Base-by-base conservation (phyloP, 2,329 filamentous ascomycete species). In the Colletotrichum scovillei region DNA sequence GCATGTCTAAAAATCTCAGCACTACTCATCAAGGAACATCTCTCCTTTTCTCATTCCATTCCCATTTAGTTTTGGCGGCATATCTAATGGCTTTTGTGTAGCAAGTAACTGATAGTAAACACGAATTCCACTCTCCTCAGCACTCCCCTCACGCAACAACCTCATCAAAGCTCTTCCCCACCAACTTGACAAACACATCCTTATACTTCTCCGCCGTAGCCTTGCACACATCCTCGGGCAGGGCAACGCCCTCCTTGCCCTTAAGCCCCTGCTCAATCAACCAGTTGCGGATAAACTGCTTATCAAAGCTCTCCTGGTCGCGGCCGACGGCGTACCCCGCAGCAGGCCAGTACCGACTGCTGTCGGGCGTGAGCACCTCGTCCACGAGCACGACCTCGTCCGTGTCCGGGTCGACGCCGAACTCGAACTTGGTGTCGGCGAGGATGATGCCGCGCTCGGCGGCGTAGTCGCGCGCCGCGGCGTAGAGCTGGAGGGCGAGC, bases 281-380 rank as follows among this genome's bases (percentile, higher is more conserved):
- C 94, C 95, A 98, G 83, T 98, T 92, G 46, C 95, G 87, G 76
- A 98, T 82, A 78, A 89, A 92, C 84, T 95, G 93, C 88, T 98
- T 98, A 81, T 98, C 95, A 77, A 96, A 97, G 83, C 94, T 97
- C 67, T 92, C 89, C 85, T 97, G 95, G 69, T 93, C 88, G 74
- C 87, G 88, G 2, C 95, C 95, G 22, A 93, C 83, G 80, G 91
- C 88, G 80, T 96, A 97, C 58, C 87, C 87, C 56, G 91, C 91
- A 75, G 88, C 90, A 0, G 92, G 92, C 95, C 96, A 98, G 88
- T 98, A 98, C 19, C 95, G 90, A 63, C 93, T 96, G 67, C 90
- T 93, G 81, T 95, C 93, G 2, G 95, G 95, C 8, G 92, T 94
- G 73, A 97, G 85, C 26, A 97, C 94, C 85, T 97, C 95, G 79